phyloP scores from a whole-genome alignment of 169 alveolate species.

The Cryptosporidium muris region DNA sequence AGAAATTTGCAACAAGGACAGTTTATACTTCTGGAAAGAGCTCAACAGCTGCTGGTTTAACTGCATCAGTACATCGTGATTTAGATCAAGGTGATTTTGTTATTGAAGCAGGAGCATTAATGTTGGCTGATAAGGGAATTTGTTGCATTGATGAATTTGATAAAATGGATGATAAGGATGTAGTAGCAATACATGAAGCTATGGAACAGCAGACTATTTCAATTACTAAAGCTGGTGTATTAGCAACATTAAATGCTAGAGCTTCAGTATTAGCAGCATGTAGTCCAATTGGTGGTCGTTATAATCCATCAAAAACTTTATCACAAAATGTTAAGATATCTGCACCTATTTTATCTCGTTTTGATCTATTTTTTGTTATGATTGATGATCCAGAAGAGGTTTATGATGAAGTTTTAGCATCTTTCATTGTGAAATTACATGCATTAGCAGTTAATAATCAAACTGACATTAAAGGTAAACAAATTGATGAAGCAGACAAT shows the following conservation, averaged over 20 bases:
- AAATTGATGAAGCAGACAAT: slow-evolving; percentile 72
- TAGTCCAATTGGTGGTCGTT: slow-evolving; percentile 96
- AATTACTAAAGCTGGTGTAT: slow-evolving; percentile 97
- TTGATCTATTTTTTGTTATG: slow-evolving; percentile 94
- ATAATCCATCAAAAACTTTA: slow-evolving; percentile 89
- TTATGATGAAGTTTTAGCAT: slow-evolving; percentile 87
- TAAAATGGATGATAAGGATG: slow-evolving; percentile 95
- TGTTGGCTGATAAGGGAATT: slow-evolving; percentile 97
- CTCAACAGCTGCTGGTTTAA: slow-evolving; percentile 96
- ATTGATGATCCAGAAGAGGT: slow-evolving; percentile 90
- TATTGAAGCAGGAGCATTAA: slow-evolving; percentile 97
- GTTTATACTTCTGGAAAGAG: slow-evolving; percentile 96
- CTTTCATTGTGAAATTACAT: slow-evolving; percentile 84
- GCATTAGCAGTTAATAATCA: slow-evolving; percentile 77
- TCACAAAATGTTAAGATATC: slow-evolving; percentile 92
- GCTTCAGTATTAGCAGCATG: slow-evolving; percentile 99
- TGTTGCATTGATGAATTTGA: slow-evolving; percentile 98
- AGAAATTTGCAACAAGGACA: slow-evolving; percentile 91
- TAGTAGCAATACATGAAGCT: slow-evolving; percentile 99
- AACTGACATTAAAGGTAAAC: background rate
- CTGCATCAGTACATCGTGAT: slow-evolving; percentile 96
- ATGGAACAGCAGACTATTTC: slow-evolving; percentile 98
- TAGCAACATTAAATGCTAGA: slow-evolving; percentile 98
- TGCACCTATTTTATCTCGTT: slow-evolving; percentile 96
- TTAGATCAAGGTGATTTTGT: slow-evolving; percentile 96